Conservation (phyloP, 129 eudicot genomes). For the Silybum marianum region DNA sequence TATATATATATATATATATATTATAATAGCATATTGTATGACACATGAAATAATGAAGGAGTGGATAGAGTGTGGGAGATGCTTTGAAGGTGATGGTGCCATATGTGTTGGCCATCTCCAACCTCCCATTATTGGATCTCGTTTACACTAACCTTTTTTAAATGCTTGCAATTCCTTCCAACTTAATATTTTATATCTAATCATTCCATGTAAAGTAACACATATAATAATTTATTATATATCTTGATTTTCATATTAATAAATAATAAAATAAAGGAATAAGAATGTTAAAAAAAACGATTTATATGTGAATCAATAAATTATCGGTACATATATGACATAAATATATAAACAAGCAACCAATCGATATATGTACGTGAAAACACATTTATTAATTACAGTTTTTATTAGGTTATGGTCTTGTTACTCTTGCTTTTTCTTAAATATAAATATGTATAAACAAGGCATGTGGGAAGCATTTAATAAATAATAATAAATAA, state of each 20-base stretch:
- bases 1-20: too few relatives aligned
- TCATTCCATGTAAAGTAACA: too few relatives aligned
- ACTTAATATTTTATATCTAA: not conserved
- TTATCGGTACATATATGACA: too few relatives aligned
- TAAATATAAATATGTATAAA: not conserved
- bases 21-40: too few relatives aligned
- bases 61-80: constrained; percentile 4
- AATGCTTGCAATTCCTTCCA: not conserved
- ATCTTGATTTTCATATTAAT: too few relatives aligned
- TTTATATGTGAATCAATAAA: too few relatives aligned
- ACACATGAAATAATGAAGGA: not conserved
- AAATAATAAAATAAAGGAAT: too few relatives aligned
- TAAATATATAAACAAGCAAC: too few relatives aligned
- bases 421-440: not conserved
- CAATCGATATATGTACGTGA: too few relatives aligned
- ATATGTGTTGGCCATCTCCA: constrained; percentile 9
- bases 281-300: too few relatives aligned
- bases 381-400: too few relatives aligned
- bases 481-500: not conserved
- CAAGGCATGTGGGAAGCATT: not conserved
- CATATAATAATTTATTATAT: too few relatives aligned
- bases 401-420: not conserved
- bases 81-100: not conserved
- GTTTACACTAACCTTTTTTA: constrained; percentile 24
- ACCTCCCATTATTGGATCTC: constrained; percentile 29